These are phyloP conservation scores for Jaltomata sinuosa DNA, from an alignment of 257 asterid genomes.

Conservation along the genomic window DNA sequence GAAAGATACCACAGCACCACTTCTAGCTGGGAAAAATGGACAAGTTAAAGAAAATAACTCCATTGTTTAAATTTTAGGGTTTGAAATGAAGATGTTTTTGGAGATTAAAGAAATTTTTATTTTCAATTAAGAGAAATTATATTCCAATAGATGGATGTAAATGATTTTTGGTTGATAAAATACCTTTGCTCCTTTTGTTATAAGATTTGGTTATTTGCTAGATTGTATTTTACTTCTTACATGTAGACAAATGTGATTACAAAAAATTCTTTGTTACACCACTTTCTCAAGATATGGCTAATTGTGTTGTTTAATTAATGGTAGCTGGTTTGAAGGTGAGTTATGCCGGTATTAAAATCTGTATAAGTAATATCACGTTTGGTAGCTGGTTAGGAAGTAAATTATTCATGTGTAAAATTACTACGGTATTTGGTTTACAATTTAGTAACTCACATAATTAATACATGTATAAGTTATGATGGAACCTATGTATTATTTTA, in stretches of 20 bases:
- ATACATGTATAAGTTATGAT: too few species aligned
- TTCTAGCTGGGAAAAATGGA: slow-evolving; percentile 26
- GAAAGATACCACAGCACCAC: slow-evolving; percentile 49
- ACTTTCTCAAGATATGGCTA: neutral
- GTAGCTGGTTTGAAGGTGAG: too few species aligned
- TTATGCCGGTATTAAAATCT: too few species aligned
- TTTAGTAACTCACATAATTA: too few species aligned
- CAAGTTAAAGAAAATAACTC: slow-evolving; percentile 50
- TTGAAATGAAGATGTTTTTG: neutral
- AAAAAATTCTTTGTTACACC: neutral
- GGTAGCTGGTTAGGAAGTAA: too few species aligned
- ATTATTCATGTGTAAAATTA: too few species aligned
- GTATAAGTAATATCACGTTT: too few species aligned
- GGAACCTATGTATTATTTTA: too few species aligned
- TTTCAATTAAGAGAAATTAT: neutral
- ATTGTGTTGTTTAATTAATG: too few species aligned
- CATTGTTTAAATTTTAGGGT: slow-evolving; percentile 18
- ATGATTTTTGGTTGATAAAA: slow-evolving; percentile 1
- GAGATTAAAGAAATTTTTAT: neutral
- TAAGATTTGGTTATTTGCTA: neutral
- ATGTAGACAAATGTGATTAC: neutral
- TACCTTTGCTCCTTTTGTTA: neutral
- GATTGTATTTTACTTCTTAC: neutral
- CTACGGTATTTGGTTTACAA: too few species aligned
- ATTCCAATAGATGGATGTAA: neutral